Evolutionary conservation across 1,139 yeast species (phyloP), one percentile per base, ranked within the genome.

Genomic region (Debaryomyces udenii): DNA sequence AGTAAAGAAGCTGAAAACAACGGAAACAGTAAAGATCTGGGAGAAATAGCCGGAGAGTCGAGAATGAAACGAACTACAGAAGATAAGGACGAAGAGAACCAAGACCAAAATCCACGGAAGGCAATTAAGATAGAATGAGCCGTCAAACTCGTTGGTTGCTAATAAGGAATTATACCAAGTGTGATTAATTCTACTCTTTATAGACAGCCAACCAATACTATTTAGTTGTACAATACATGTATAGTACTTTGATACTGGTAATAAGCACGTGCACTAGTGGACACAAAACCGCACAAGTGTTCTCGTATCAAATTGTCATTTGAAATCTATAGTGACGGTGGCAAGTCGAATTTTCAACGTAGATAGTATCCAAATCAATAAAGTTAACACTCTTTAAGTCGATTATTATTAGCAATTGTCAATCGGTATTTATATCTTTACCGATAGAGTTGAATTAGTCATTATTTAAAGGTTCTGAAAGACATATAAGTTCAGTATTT

Each of bases 61-160:
- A 23, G 37, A 9, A 26, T 23, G 18, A 34, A 34, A 29, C 23
- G 31, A 30, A 30, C 29, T 24, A 24, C 29, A 24, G 41, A 38
- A 9, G 31, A 32, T 13, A 32, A 35, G 10, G 26, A 14, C n/a
- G 27, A 24, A 24, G 37, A 34, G 15, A 27, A n/a, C 14, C 15
- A 29, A 16, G 40, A 41, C 7, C 43, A 30, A 9, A 29, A 32
- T 13, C 32, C 41, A 11, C 35, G 38, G 27, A 47, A 46, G 26
- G 24, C 41, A 5, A 35, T 43, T 20, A 47, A 45, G 24, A 31
- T 43, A 27, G 50, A 45, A 17, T 46, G 28, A 32, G 27, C 27
- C 16, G 16, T 14, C 9, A n/a, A n/a, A n/a, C n/a, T n/a, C n/a
- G n/a, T n/a, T n/a, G n/a, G n/a, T n/a, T n/a, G n/a, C n/a, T 15